These are phyloP conservation scores for Rhododendron williamsianum DNA, from an alignment of 148 eudicot genomes.

Conservation along the genomic window DNA sequence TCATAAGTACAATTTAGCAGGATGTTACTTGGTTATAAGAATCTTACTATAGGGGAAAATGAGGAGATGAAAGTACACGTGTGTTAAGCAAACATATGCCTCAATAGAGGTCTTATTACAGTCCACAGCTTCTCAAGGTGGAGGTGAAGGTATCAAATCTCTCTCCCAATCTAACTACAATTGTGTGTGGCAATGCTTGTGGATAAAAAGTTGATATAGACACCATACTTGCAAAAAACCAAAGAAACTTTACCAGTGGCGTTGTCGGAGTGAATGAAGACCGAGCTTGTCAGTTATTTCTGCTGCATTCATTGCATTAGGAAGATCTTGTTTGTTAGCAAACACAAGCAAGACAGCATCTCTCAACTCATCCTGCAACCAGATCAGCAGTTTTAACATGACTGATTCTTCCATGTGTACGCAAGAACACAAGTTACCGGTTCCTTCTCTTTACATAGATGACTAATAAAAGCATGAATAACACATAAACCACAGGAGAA, in stretches of 20 bases:
- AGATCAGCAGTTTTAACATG: neutral
- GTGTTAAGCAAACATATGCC: neutral
- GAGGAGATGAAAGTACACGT: neutral
- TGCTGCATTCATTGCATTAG: constrained; percentile 43
- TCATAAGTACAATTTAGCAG: neutral
- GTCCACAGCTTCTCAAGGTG: neutral
- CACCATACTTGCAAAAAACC: neutral
- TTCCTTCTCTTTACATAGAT: neutral
- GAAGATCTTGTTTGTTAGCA: constrained; percentile 63
- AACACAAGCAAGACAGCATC: constrained; percentile 53
- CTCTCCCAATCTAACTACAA: neutral
- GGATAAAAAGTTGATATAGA: neutral
- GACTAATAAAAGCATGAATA: neutral
- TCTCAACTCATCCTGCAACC: constrained; percentile 46
- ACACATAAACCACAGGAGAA: neutral
- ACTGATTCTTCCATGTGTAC: neutral
- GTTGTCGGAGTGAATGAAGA: constrained; percentile 56
- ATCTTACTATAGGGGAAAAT: neutral
- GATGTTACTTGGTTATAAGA: neutral
- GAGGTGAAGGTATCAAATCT: neutral
- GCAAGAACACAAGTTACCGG: neutral
- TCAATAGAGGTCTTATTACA: neutral
- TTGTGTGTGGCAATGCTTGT: neutral
- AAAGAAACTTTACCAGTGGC: constrained; percentile 39
- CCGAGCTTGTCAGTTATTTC: constrained; percentile 57